Conservation (phyloP, 179 eudicot species). For the Corrigiola litoralis region DNA sequence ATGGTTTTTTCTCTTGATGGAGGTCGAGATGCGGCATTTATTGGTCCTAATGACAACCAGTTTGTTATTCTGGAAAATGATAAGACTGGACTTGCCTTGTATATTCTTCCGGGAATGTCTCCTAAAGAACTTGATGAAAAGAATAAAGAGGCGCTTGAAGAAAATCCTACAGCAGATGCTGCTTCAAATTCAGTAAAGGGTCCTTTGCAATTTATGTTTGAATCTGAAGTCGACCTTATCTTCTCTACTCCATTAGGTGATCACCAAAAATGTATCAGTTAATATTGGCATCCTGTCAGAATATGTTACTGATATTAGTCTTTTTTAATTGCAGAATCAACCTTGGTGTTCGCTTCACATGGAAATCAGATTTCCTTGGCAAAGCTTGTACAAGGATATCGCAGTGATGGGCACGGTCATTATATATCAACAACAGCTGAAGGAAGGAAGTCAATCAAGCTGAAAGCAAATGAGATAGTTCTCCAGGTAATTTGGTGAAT, state of each 20-base stretch:
- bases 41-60: conserved; percentile 81
- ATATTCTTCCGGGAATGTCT: conserved; percentile 76
- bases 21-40: conserved; percentile 96
- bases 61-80: conserved; percentile 91
- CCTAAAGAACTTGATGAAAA: conserved; percentile 55
- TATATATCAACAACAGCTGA: conserved; percentile 78
- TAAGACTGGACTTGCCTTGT: conserved; percentile 72
- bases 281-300: conserved; percentile 9
- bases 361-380: conserved; percentile 91
- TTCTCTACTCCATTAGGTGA: conserved; percentile 95
- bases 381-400: conserved; percentile 85
- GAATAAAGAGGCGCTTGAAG: conserved; percentile 53
- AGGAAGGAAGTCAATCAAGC: conserved; percentile 75
- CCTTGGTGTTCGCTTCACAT: conserved; percentile 75
- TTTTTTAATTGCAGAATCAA: conserved; percentile 61
- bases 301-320: conserved; percentile 27
- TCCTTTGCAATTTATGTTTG: conserved; percentile 83
- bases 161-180: conserved; percentile 55
- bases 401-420: conserved; percentile 81
- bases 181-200: conserved; percentile 65
- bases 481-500: conserved; percentile 62
- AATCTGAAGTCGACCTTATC: conserved; percentile 86
- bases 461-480: conserved; percentile 81
- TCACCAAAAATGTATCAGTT: conserved; percentile 8
- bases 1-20: conserved; percentile 13